phyloP scores from a whole-genome alignment of 2,329 filamentous ascomycete species.

The Cladosporium sp. region DNA sequence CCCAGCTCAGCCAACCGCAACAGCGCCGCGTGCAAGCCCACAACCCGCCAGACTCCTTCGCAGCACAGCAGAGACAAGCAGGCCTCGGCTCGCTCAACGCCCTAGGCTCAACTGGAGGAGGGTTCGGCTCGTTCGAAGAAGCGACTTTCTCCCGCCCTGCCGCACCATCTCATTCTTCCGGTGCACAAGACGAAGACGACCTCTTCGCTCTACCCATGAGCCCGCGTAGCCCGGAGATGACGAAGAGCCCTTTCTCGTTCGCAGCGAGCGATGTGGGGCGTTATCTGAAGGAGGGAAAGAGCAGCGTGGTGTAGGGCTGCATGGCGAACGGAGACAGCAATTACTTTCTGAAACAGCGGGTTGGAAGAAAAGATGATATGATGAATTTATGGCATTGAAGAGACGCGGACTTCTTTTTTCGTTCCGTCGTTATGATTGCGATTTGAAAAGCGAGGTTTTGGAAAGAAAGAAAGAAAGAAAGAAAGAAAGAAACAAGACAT shows the following conservation, averaged over 20 bases:
- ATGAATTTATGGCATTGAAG: neutral
- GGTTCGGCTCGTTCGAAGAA: conserved; percentile 25
- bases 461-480: neutral
- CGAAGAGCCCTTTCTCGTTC: conserved; percentile 76
- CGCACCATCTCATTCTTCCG: conserved; percentile 23
- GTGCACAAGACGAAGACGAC: conserved; percentile 63
- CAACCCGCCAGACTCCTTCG: conserved; percentile 40
- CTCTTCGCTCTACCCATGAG: conserved; percentile 86
- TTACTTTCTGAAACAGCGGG: neutral
- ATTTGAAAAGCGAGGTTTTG: neutral
- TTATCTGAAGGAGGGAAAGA: conserved; percentile 30
- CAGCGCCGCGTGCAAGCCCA: conserved; percentile 15
- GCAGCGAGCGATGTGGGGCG: conserved; percentile 40
- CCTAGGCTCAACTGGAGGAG: conserved; percentile 37
- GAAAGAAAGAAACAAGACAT: neutral
- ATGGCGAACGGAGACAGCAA: too few relatives aligned
- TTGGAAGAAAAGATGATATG: neutral
- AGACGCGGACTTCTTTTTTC: neutral
- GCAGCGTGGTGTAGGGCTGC: neutral
- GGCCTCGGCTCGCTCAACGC: conserved; percentile 49
- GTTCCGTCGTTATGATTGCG: neutral
- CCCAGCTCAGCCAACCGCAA: conserved; percentile 22
- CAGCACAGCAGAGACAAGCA: conserved; percentile 41
- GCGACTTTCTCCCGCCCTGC: conserved; percentile 19
- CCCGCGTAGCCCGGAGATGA: conserved; percentile 82